Evolutionary conservation across 257 asterid genomes (phyloP), one percentile per base, ranked within the genome.

Genomic region (Lithospermum erythrorhizon): DNA sequence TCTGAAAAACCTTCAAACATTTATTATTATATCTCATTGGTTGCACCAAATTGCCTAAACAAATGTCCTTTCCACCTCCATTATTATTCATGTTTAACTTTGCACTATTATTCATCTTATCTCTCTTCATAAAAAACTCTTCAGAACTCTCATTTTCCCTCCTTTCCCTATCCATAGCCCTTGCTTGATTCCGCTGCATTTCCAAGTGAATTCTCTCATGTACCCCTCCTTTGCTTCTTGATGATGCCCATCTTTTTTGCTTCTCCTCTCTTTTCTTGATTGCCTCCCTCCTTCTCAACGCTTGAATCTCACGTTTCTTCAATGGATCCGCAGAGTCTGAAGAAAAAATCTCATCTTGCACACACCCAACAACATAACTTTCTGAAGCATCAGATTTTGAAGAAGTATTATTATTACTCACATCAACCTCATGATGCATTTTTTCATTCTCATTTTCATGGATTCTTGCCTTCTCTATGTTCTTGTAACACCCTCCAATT

Each of bases 401-500:
- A 47, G 68, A 23, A 16, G 30, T 19, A 19, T 22, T 15, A 19
- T 16, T 19, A 19, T 22, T 15, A 19, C 19, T 61, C 18, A 14
- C 37, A 8, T 35, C 37, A 21, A 27, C 59, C 61, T 27, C 30
- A 27, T 27, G 30, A 27, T n/a, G n/a, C n/a, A 27, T 27, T 6
- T 27, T 27, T 9, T 73, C 56, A 27, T 1, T 47, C 25, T 49
- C 21, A 14, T 41, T 41, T 41, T 41, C 49, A 23, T 32, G 54
- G 22, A 27, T 59, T 17, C 25, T 55, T 17, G 35, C 48, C 25
- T 61, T 55, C 62, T 66, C 73, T 29, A 67, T 14, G 63, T 66
- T 71, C 19, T 68, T 75, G 32, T 80, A 85, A 41, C 74, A 73
- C 22, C 94, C 83, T 1, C 95, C 93, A 6, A 86, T 78, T 3